Conservation (phyloP, 2,329 filamentous ascomycete genomes). For the Arthrinium puccinioides region DNA sequence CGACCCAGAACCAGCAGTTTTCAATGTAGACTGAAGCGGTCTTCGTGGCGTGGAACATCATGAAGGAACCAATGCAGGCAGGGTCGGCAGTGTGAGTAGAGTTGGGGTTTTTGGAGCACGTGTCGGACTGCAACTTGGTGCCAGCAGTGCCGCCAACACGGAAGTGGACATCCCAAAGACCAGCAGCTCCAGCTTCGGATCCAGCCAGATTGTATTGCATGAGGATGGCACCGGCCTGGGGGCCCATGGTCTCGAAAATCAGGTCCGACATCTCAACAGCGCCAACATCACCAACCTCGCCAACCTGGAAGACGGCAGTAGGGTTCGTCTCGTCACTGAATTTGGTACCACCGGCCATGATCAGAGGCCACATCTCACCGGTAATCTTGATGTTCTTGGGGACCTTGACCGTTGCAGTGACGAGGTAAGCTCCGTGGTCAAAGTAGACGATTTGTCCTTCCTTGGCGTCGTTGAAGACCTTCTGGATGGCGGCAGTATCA, state of each 20-base stretch:
- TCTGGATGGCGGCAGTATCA: slow-evolving; percentile 79
- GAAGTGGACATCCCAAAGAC: slow-evolving; percentile 94
- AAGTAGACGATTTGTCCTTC: slow-evolving; percentile 64
- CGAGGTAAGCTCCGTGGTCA: slow-evolving; percentile 65
- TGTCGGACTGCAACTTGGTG: slow-evolving; percentile 72
- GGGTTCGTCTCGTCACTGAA: slow-evolving; percentile 74
- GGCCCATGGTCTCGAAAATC: slow-evolving; percentile 75
- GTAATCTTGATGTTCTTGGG: slow-evolving; percentile 80
- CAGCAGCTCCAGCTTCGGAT: slow-evolving; percentile 59
- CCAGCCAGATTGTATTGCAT: slow-evolving; percentile 85
- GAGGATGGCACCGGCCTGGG: slow-evolving; percentile 80
- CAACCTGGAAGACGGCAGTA: slow-evolving; percentile 79
- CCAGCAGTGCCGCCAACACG: slow-evolving; percentile 83
- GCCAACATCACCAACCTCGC: slow-evolving; percentile 68
- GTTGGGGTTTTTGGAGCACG: slow-evolving; percentile 70
- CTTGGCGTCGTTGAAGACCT: slow-evolving; percentile 61
- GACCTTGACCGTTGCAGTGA: slow-evolving; percentile 63
- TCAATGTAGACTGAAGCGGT: slow-evolving; percentile 69
- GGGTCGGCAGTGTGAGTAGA: slow-evolving; percentile 52
- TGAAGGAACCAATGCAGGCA: slow-evolving; percentile 67
- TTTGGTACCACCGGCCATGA: slow-evolving; percentile 69
- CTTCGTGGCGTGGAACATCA: slow-evolving; percentile 59
- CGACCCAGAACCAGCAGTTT: slow-evolving; percentile 86
- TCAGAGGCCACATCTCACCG: slow-evolving; percentile 84
- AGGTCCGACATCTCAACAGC: slow-evolving; percentile 82